Base-by-base conservation (phyloP, 192 early-diverging fungal genomes). In the Mortierella antarctica region DNA sequence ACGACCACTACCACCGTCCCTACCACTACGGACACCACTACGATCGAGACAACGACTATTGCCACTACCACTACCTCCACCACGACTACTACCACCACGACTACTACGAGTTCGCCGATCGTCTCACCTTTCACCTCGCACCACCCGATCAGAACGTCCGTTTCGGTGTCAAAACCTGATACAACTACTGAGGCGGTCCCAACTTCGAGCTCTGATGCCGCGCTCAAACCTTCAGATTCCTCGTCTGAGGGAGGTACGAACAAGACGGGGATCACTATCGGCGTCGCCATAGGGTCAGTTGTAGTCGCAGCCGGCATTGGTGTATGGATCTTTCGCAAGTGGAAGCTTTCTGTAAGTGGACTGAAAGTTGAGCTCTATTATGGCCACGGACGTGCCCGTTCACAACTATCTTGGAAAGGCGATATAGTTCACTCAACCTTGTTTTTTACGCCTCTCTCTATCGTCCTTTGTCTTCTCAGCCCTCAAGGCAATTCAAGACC, bases 321-420 rank as follows among this genome's bases (percentile, higher is more conserved):
- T 39, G 71, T 83, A 49, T 83, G 71, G 69, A 55, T 83, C 65
- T 83, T 79, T 52, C 65, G 74, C n/a, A 83, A 83, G 18, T 77
- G 71, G 64, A 83, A 83, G 17, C 59, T 79, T 6, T 69, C 73
- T 40, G 78, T 83, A 83, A 60, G 62, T 54, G 8, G 2, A 4
- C 4, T 50, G 18, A 48, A 46, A 62, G 4, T 57, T 57, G 55
- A 18, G 55, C 55, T 57, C 55, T 57, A 2, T 21, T 3, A 3
- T 31, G 31, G 31, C 31, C 31, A 31, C 31, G 31, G 31, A 3
- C 31, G 31, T 31, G 31, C 31, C 31, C 31, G 31, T 31, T 3
- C 31, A 31, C 3, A 31, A 31, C 31, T 31, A 31, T 31, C 31
- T 31, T 31, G 1, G 31, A 31, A 31, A 31, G 31, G 31, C 31